These are phyloP conservation scores for Trichaptum fuscoviolaceum DNA, from an alignment of 768 basidiomycete species.

Conservation along the genomic window DNA sequence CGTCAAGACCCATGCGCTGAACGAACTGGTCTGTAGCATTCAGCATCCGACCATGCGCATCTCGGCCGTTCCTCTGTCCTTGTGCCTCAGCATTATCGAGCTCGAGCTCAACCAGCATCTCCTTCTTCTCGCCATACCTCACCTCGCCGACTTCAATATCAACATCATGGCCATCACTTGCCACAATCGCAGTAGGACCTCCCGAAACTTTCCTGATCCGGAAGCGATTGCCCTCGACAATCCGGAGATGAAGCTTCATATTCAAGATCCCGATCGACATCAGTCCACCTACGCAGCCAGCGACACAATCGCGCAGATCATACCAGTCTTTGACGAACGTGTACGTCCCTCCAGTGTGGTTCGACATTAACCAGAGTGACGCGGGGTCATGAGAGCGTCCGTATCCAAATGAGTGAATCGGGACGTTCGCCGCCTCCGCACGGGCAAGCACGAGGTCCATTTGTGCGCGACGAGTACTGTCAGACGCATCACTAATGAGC, in stretches of 20 bases:
- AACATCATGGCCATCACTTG: slow-evolving; percentile 89
- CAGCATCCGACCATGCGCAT: slow-evolving; percentile 28
- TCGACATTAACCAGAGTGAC: slow-evolving; percentile 97
- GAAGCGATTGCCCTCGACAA: slow-evolving; percentile 87
- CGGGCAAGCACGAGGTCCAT: slow-evolving; percentile 98
- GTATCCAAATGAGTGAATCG: slow-evolving; percentile 96
- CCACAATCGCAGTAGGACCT: slow-evolving; percentile 78
- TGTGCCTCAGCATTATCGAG: slow-evolving; percentile 66
- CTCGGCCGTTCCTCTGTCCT: slow-evolving; percentile 19
- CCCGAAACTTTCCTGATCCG: slow-evolving; percentile 93
- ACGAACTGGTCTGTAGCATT: slow-evolving; percentile 91
- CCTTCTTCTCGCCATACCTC: slow-evolving; percentile 93
- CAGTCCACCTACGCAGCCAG: slow-evolving; percentile 94
- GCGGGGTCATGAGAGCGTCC: slow-evolving; percentile 96
- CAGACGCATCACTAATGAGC: slow-evolving; percentile 87
- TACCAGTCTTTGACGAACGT: slow-evolving; percentile 99
- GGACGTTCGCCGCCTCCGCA: slow-evolving; percentile 93
- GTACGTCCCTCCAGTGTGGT: slow-evolving; percentile 95
- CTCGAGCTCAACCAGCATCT: slow-evolving; percentile 96
- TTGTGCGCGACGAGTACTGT: slow-evolving; percentile 88
- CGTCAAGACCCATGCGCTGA: slow-evolving; percentile 76
- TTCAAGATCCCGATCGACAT: slow-evolving; percentile 90
- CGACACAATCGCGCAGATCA: slow-evolving; percentile 86
- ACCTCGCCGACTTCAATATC: slow-evolving; percentile 94
- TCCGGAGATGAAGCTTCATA: slow-evolving; percentile 94